Conservation (phyloP, 2,329 filamentous ascomycete species). For the Aspergillus vadensis region DNA sequence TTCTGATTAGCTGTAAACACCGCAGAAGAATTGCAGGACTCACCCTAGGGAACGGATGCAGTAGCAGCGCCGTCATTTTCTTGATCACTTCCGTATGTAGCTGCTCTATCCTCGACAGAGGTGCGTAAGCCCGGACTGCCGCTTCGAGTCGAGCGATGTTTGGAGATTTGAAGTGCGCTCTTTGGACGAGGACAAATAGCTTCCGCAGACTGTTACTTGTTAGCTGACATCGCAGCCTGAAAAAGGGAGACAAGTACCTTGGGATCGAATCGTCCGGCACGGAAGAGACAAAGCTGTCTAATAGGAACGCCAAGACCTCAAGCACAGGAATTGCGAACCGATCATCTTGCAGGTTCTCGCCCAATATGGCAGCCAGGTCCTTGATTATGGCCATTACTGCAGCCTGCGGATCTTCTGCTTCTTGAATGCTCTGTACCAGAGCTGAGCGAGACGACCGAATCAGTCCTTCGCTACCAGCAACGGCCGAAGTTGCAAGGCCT, state of each 20-base stretch:
- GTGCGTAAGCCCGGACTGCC: slow-evolving; percentile 76
- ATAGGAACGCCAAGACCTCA: slow-evolving; percentile 74
- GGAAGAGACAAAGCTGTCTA: slow-evolving; percentile 58
- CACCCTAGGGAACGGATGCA: slow-evolving; percentile 81
- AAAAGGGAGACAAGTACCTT: slow-evolving; percentile 26
- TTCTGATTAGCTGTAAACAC: slow-evolving; percentile 4
- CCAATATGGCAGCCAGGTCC: slow-evolving; percentile 59
- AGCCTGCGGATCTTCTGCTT: slow-evolving; percentile 31
- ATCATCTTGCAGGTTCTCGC: slow-evolving; percentile 60
- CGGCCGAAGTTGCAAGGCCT: slow-evolving; percentile 49
- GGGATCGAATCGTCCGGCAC: slow-evolving; percentile 50
- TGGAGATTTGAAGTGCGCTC: slow-evolving; percentile 77
- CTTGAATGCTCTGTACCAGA: slow-evolving; percentile 39
- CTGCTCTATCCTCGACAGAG: slow-evolving; percentile 59
- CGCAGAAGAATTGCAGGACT: slow-evolving; percentile 33
- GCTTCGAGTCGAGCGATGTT: slow-evolving; percentile 81
- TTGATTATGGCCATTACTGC: slow-evolving; percentile 52
- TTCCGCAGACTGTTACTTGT: slow-evolving; percentile 51
- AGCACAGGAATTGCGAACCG: slow-evolving; percentile 73
- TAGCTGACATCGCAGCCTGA: slow-evolving; percentile 1
- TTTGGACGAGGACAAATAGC: slow-evolving; percentile 72
- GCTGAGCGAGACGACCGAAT: slow-evolving; percentile 46
- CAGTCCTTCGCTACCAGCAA: slow-evolving; percentile 48
- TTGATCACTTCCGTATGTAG: slow-evolving; percentile 60
- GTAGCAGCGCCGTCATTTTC: slow-evolving; percentile 71